Evolutionary conservation across 768 basidiomycete species (phyloP), one percentile per base, ranked within the genome.

Genomic region (Suillus paluster): DNA sequence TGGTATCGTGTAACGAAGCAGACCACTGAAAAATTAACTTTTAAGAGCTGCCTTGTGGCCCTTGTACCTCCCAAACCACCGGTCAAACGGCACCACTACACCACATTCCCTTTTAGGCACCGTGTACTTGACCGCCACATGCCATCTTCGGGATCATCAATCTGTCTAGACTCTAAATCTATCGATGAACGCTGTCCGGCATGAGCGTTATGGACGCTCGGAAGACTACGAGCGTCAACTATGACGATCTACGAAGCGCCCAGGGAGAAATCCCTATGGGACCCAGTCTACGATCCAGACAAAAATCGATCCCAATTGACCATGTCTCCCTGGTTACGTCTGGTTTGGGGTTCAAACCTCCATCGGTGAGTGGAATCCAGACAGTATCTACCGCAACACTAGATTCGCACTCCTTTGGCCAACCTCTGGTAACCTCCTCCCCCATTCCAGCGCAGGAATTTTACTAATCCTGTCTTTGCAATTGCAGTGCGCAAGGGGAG

Each of bases 261-360:
- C 19, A 27, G 11, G 49, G 30, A 30, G 12, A 12, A 25, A 8
- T 25, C 3, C 46, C 23, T 48, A 2, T 17, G 25, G 17, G 27
- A 33, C 49, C 27, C 11, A 27, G 49, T n/a, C 19, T 50, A 27
- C 49, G 30, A 30, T 50, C 10, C 6, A 6, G 9, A 23, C 25
- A 49, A 15, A 49, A 49, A 49, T 49, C 23, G 15, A 48, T n/a
- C 46, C 8, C 46, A 8, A 15, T 17, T 10, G 27, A n/a, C 11
- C 49, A 33, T 50, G 49, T 50, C 30, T 50, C 49, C 49, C 10
- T 50, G 3, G 49, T 33, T 33, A 50, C 49, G 49, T 50, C 11
- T 50, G 49, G 49, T 50, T 50, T 50, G 49, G 49, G 49, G 19
- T 33, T 6, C 49, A 50, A 50, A 50, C 30, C n/a, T n/a, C n/a